phyloP scores from a whole-genome alignment of 2,329 filamentous ascomycete genomes.

The Aspergillus viridinutans region DNA sequence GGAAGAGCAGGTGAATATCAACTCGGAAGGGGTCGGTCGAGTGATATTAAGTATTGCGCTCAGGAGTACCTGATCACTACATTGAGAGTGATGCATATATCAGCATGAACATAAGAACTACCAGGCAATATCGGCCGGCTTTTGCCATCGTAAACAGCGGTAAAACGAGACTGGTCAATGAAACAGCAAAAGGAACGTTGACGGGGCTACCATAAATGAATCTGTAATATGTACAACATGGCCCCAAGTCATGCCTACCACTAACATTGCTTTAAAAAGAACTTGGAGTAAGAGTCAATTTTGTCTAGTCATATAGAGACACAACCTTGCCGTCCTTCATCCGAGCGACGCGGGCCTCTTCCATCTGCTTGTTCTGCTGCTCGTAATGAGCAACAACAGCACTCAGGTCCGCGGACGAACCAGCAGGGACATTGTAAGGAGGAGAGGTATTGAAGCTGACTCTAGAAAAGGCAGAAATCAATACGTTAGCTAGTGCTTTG shows the following conservation, averaged over 20 bases:
- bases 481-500: conserved; percentile 2
- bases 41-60: conserved; percentile 37
- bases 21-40: conserved; percentile 42
- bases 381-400: conserved; percentile 60
- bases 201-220: conserved; percentile 24
- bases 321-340: conserved; percentile 42
- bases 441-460: conserved; percentile 57
- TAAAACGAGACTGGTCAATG: neutral
- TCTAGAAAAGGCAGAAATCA: conserved; percentile 35
- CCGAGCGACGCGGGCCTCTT: conserved; percentile 52
- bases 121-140: neutral
- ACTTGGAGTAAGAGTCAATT: conserved; percentile 14
- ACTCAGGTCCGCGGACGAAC: conserved; percentile 56
- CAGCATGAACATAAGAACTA: neutral
- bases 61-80: neutral
- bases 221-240: conserved; percentile 35
- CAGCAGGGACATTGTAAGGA: conserved; percentile 61
- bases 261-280: conserved; percentile 17
- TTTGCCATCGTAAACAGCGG: neutral
- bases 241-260: conserved; percentile 22
- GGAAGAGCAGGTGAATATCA: conserved; percentile 32
- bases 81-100: neutral
- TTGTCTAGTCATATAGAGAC: conserved; percentile 41
- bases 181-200: conserved; percentile 22
- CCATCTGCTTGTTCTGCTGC: conserved; percentile 52